Evolutionary conservation across 768 basidiomycete species (phyloP), one percentile per base, ranked within the genome.

Genomic region (Mycena rosella): DNA sequence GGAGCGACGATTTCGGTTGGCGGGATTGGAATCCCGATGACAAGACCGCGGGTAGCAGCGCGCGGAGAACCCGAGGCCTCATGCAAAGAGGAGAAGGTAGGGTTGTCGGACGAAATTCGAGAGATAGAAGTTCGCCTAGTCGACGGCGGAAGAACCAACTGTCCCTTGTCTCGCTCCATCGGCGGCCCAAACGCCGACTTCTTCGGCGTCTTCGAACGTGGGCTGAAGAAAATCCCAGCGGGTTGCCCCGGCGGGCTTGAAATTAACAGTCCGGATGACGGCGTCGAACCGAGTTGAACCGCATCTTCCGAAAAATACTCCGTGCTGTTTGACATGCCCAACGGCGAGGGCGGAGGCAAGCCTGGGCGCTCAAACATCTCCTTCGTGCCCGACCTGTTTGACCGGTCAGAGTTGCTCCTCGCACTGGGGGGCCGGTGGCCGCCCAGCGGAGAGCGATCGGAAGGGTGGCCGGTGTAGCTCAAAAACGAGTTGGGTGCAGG

Each of bases 181-280:
- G 77, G 73, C 27, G 78, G 79, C 48, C 80, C 82, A 53, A 73
- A 17, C 80, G 79, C 22, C 77, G 71, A 44, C 76, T 79, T 57
- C 78, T 73, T 11, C 74, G 77, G 15, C 15, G 70, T 83, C 76
- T 80, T 87, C 69, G 68, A 81, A 32, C 86, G 84, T 2, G 96
- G 97, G 68, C 96, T 93, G 79, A 99, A 99, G 82, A 96, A 94
- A 63, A 99, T 96, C 14, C 96, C 97, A n/a, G 94, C 87, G 3
- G 95, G 94, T 72, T 95, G 90, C 0, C 97, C 97, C 77, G 97
- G 96, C 2, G 96, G 95, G 74, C 91, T 94, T 72, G 96, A 94
- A 40, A 99, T 92, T 56, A 98, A 87, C 9, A 97, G 85, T 0
- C 96, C 96, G 14, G 94, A 93, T 7, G 93, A 91, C 5, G 93